phyloP scores from a whole-genome alignment of 2,329 filamentous ascomycete genomes.

The Pezicula rhizophila region DNA sequence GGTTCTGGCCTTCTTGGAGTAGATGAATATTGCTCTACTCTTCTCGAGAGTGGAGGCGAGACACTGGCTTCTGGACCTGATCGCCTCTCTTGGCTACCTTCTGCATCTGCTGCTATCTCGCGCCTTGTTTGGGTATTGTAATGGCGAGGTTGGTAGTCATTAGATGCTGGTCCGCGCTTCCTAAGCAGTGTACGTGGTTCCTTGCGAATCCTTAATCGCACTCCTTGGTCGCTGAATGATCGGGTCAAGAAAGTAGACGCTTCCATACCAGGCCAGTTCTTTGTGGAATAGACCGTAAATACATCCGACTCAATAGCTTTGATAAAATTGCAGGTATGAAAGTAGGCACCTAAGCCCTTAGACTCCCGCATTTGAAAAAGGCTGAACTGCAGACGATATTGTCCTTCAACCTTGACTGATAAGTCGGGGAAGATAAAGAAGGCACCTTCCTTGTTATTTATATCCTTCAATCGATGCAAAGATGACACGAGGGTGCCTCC shows the following conservation, averaged over 20 bases:
- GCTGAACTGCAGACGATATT: constrained; percentile 68
- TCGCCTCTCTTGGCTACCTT: not conserved
- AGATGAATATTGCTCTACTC: no score
- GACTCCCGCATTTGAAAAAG: constrained; percentile 62
- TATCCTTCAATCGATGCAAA: constrained; percentile 74
- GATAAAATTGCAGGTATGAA: constrained; percentile 11
- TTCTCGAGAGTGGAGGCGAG: not conserved
- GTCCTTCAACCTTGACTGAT: constrained; percentile 69
- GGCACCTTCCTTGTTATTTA: constrained; percentile 69
- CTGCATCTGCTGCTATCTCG: not conserved
- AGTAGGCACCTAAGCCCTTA: constrained; percentile 12
- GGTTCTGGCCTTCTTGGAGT: no score
- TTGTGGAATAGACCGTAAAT: constrained; percentile 61
- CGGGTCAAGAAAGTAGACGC: constrained; percentile 78
- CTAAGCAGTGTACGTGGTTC: constrained; percentile 55
- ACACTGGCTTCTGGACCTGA: not conserved
- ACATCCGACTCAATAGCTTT: constrained; percentile 49
- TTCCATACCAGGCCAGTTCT: constrained; percentile 71
- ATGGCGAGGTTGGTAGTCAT: constrained; percentile 25
- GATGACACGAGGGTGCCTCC: constrained; percentile 74
- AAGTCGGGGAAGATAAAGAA: constrained; percentile 92
- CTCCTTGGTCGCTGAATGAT: constrained; percentile 81
- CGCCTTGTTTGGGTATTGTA: constrained; percentile 14
- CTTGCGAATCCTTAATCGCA: constrained; percentile 75
- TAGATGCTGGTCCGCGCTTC: constrained; percentile 25